Evolutionary conservation across 805 yeast species (phyloP).

Genomic region (Candida rishiriensis): DNA sequence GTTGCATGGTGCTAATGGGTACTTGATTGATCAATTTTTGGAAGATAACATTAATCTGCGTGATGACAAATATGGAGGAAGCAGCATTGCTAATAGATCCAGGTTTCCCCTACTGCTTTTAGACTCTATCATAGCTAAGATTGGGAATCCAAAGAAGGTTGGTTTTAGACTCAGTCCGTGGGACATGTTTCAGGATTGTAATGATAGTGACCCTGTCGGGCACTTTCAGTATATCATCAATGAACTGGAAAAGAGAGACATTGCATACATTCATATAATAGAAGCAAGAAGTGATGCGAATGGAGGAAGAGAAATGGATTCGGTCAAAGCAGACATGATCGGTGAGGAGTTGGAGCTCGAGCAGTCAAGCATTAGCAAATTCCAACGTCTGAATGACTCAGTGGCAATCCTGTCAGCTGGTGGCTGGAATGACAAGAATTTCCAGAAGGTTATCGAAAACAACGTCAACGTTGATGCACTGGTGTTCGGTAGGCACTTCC

Average conservation of each 20-base stretch:
- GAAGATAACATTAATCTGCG: conserved; percentile 32
- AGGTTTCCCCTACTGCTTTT: conserved; percentile 30
- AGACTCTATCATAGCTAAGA: conserved; percentile 32
- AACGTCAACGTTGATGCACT: conserved; percentile 14
- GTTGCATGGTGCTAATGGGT: conserved; percentile 39
- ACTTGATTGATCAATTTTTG: conserved; percentile 35
- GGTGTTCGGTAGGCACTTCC: conserved; percentile 45
- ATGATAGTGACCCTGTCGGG: conserved; percentile 17
- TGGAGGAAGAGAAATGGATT: conserved; percentile 23
- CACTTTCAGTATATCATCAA: conserved; percentile 27
- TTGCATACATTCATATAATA: conserved; percentile 35
- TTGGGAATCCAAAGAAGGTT: conserved; percentile 35
- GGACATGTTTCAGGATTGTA: conserved; percentile 26
- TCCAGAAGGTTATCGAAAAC: conserved; percentile 10
- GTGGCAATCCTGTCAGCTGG: conserved; percentile 18
- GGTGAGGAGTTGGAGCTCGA: conserved; percentile 12
- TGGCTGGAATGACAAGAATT: conserved; percentile 23
- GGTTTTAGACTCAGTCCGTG: conserved; percentile 36
- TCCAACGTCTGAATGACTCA: too few relatives aligned
- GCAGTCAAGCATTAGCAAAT: too few relatives aligned
- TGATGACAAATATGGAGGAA: conserved; percentile 54
- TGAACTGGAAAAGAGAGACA: conserved; percentile 29
- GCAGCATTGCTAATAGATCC: conserved; percentile 34
- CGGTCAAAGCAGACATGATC: conserved; percentile 13
- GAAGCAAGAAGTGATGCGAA: conserved; percentile 33